Percentiles rank a stretch among this genome's conserved stretches.
Conservation (phyloP, 139 green algal genomes). For the Pseudopediastrum boryanum region DNA sequence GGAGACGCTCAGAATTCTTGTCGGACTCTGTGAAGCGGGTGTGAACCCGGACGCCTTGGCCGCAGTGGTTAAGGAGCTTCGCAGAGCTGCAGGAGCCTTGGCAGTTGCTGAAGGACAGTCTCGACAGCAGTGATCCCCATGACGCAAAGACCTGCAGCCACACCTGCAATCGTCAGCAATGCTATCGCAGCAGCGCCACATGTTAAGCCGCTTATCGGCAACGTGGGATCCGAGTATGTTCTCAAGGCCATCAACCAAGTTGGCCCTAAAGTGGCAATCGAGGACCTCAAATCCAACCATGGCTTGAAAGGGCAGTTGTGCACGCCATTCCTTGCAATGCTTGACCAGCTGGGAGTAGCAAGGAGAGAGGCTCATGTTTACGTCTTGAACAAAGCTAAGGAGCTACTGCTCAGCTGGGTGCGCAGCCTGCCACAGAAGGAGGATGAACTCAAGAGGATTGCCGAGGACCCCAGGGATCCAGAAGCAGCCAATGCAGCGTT, state of each 20-base stretch:
- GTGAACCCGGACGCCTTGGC: constrained; percentile 86
- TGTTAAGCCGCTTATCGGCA: constrained; percentile 32
- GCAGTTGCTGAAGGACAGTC: too few relatives aligned
- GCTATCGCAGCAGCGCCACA: too few relatives aligned
- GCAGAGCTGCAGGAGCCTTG: constrained; percentile 57
- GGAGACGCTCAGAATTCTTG: constrained; percentile 72
- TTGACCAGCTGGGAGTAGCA: constrained; percentile 71
- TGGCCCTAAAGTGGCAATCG: constrained; percentile 48
- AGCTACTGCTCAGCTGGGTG: constrained; percentile 57
- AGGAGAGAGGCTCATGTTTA: constrained; percentile 61
- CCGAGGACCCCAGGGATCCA: constrained; percentile 44
- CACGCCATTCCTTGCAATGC: constrained; percentile 72
- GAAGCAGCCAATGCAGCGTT: background rate
- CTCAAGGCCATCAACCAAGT: constrained; percentile 43
- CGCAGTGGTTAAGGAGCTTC: constrained; percentile 70
- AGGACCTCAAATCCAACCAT: constrained; percentile 53
- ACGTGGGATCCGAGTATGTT: constrained; percentile 25
- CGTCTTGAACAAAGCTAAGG: constrained; percentile 60
- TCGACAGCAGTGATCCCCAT: too few relatives aligned
- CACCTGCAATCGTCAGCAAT: too few relatives aligned
- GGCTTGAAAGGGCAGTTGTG: constrained; percentile 62
- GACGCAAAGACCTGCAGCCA: too few relatives aligned
- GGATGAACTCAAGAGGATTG: constrained; percentile 27
- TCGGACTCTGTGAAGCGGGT: constrained; percentile 74
- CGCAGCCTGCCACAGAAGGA: background rate